Conservation (phyloP, 805 yeast genomes). For the Candida bentonensis region DNA sequence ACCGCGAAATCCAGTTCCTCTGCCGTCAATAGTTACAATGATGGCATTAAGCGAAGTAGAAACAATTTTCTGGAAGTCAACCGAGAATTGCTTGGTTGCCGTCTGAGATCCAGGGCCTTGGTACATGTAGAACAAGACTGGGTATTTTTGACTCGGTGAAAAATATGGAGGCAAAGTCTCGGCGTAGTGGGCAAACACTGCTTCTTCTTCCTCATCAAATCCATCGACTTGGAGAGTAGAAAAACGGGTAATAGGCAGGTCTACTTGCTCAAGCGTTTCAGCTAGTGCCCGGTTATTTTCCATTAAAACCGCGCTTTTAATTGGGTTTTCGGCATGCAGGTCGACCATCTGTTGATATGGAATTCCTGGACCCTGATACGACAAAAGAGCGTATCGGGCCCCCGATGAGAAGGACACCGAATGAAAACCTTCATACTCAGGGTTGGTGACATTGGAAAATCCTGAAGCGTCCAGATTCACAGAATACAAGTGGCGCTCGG, state of each 20-base stretch:
- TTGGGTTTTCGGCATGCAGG: constrained; percentile 26
- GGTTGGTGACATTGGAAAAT: constrained; percentile 34
- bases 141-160: constrained; percentile 47
- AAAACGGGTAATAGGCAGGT: constrained; percentile 41
- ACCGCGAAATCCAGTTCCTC: constrained; percentile 92
- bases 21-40: constrained; percentile 90
- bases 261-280: constrained; percentile 24
- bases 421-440: constrained; percentile 48
- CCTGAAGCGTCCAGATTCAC: constrained; percentile 39
- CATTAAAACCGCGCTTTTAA: constrained; percentile 18
- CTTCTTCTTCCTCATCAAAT: constrained; percentile 28
- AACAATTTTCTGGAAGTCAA: constrained; percentile 59
- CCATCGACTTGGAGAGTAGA: constrained; percentile 31
- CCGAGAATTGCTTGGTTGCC: constrained; percentile 46
- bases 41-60: constrained; percentile 69
- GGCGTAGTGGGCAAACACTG: constrained; percentile 36
- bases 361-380: constrained; percentile 64
- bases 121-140: constrained; percentile 77
- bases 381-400: constrained; percentile 51
- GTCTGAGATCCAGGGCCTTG: constrained; percentile 94
- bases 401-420: constrained; percentile 69
- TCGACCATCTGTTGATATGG: constrained; percentile 68
- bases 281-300: constrained; percentile 18
- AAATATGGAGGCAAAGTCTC: constrained; percentile 73
- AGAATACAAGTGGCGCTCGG: constrained; percentile 72